Base-by-base conservation (phyloP, 148 eudicot genomes). In the Chenopodium album region DNA sequence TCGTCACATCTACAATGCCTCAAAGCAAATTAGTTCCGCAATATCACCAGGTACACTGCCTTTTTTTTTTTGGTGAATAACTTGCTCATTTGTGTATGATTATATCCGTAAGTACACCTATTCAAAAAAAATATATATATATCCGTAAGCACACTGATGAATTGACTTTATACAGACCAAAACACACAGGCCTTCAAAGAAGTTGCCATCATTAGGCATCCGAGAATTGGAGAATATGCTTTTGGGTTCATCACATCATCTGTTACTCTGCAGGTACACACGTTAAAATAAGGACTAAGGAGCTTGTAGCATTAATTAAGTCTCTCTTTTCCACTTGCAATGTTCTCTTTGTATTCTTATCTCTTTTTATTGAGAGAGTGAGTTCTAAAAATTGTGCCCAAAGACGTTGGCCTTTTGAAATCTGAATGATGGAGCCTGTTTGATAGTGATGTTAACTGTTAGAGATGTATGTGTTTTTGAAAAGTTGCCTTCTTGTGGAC, bases 191-290 rank as follows among this genome's bases (percentile, higher is more conserved):
- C 97, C 22, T 93, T 93, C 74, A 91, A 93, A 88, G 97, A 93
- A 85, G 94, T 93, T 77, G 97, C 94, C 83, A 91, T 93, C 71
- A 93, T 93, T 79, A 86, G 90, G 81, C 97, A 93, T 87, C 97
- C 97, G 22, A 90, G 97, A 67, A 83, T 89, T 69, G 97, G 97
- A 76, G 97, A 93, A 90, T 93, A 90, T 88, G 97, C 97, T 73
- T 89, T 93, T 87, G 97, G 97, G 86, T 93, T 93, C 88, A 93
- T 93, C 87, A 93, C 97, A 34, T 93, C 97, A 79, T 89, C 92
- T 79, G 88, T 93, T 31, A 81, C 90, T 76, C 89, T 93, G 82
- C 94, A 92, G 92, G 94, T 92, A 28, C 70, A 79, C 72, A n/a
- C 71, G 75, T 73, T 63, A 44, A 59, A 13, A 13, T 64, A 48